Evolutionary conservation across 2,329 filamentous ascomycete genomes (phyloP).

Genomic region (Alternaria hordeiaustralica): DNA sequence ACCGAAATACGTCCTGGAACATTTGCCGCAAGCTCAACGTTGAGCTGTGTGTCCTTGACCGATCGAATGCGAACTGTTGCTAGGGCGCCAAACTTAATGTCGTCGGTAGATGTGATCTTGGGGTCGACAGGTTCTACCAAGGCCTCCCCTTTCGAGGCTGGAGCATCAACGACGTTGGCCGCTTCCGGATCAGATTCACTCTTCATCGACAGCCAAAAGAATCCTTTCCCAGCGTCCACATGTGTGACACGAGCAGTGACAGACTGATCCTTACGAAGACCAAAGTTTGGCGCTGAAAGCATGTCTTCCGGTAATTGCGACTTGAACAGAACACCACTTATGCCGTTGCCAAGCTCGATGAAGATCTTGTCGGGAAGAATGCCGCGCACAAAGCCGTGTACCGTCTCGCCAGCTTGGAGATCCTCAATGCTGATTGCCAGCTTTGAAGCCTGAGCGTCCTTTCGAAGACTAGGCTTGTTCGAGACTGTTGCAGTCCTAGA

Average conservation of each 20-base stretch:
- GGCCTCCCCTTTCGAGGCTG: constrained; percentile 45
- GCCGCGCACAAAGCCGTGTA: constrained; percentile 84
- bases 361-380: constrained; percentile 83
- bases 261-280: constrained; percentile 77
- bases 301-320: constrained; percentile 76
- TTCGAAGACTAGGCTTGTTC: constrained; percentile 82
- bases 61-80: constrained; percentile 81
- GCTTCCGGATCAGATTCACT: constrained; percentile 54
- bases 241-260: constrained; percentile 75
- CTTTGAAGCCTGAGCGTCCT: constrained; percentile 73
- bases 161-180: constrained; percentile 26
- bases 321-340: constrained; percentile 82
- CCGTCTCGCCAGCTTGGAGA: constrained; percentile 69
- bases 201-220: constrained; percentile 71
- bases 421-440: constrained; percentile 76
- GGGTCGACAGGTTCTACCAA: constrained; percentile 69
- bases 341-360: constrained; percentile 80
- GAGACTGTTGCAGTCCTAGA: constrained; percentile 78
- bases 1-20: constrained; percentile 92
- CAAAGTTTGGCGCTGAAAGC: constrained; percentile 74
- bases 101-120: constrained; percentile 68
- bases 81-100: constrained; percentile 74
- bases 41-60: constrained; percentile 89
- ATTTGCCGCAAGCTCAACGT: constrained; percentile 85
- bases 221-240: constrained; percentile 71